A percentile compares a stretch with the other conserved stretches of the same genome.
Conservation (phyloP, 192 early-diverging fungal genomes). For the Mortierella alpina region DNA sequence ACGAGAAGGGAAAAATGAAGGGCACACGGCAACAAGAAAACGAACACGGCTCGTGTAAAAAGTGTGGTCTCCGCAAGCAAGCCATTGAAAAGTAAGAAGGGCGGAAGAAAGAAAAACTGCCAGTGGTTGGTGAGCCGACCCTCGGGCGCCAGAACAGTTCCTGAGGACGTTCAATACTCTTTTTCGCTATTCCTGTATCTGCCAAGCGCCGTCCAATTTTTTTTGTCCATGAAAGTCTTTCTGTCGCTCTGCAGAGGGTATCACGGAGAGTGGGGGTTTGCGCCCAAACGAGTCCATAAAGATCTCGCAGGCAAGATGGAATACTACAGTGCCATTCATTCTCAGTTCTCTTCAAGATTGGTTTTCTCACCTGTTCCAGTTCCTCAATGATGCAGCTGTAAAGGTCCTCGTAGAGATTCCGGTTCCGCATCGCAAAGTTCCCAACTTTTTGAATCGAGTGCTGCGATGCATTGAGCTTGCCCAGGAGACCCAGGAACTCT, state of each 20-base stretch:
- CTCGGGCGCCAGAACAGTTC: background rate
- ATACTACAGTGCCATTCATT: no score
- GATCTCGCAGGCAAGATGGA: background rate
- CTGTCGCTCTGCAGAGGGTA: no score
- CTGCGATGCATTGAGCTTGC: slow-evolving; percentile 70
- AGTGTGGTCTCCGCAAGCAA: no score
- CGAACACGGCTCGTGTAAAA: background rate
- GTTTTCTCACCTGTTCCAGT: slow-evolving; percentile 60
- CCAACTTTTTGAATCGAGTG: slow-evolving; percentile 65
- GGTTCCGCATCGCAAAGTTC: slow-evolving; percentile 63
- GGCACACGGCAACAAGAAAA: background rate
- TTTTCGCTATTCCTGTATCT: background rate
- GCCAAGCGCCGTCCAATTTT: no score
- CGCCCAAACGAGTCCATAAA: background rate
- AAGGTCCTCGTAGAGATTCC: slow-evolving; percentile 63
- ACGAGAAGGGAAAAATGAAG: slow-evolving; percentile 2
- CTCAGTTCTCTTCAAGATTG: background rate
- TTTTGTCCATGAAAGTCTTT: no score
- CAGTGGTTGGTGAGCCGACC: background rate
- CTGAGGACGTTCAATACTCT: slow-evolving; percentile 4
- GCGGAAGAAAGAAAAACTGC: background rate
- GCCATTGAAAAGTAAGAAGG: no score
- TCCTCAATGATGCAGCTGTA: slow-evolving; percentile 68
- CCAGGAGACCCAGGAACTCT: slow-evolving; percentile 56
- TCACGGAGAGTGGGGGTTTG: no score